phyloP scores from a whole-genome alignment of 257 asterid species.

The Solanum chilense region DNA sequence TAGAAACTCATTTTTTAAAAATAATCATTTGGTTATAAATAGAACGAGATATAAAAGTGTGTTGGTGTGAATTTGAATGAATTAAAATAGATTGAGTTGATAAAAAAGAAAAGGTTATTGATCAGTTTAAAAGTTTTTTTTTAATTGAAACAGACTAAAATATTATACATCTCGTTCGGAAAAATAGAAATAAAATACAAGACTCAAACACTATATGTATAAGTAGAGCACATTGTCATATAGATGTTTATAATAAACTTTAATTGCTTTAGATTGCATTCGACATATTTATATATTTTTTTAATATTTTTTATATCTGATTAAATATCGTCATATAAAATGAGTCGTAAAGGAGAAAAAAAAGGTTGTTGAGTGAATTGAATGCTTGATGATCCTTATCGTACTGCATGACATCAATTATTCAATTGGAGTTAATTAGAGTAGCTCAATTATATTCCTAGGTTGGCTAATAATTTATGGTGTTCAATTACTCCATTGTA shows the following conservation, averaged over 20 bases:
- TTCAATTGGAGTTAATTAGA: neutral
- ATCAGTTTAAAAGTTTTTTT: too few relatives aligned
- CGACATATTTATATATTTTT: too few relatives aligned
- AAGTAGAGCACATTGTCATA: neutral
- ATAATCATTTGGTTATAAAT: neutral
- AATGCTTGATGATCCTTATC: neutral
- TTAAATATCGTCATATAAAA: neutral
- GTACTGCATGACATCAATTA: neutral
- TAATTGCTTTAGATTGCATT: too few relatives aligned
- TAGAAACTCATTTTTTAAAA: neutral
- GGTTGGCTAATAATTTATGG: neutral
- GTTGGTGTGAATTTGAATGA: accelerated
- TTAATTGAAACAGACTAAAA: neutral
- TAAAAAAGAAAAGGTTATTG: neutral
- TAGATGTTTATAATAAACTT: neutral
- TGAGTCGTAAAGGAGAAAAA: accelerated
- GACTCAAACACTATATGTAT: neutral
- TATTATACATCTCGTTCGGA: too few relatives aligned
- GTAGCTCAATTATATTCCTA: neutral
- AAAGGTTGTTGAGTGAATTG: neutral
- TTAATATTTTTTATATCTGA: too few relatives aligned
- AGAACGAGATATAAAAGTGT: neutral
- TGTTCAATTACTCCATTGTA: neutral
- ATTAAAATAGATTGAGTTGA: too few relatives aligned
- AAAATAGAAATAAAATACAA: neutral